These are phyloP conservation scores for Odontarrhena argentea DNA, from an alignment of 345 rosid genomes.

Conservation along the genomic window DNA sequence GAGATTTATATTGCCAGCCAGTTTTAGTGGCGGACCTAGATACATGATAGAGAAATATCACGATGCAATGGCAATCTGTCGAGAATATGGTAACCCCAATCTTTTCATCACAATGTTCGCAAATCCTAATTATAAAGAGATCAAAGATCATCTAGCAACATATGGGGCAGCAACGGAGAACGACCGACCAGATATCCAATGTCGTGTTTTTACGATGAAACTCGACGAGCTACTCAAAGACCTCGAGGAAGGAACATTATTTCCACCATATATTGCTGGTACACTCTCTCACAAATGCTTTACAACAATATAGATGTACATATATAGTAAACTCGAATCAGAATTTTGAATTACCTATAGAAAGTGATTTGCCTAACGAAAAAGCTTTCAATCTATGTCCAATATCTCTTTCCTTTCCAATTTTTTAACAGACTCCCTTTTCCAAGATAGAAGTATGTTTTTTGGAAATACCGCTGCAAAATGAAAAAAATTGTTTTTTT, in stretches of 20 bases:
- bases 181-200: not conserved
- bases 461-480: too few relatives aligned
- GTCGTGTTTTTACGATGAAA: not conserved
- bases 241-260: not conserved
- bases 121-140: not conserved
- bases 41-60: slow-evolving; percentile 12
- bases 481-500: too few relatives aligned
- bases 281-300: too few relatives aligned
- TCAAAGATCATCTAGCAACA: not conserved
- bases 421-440: too few relatives aligned
- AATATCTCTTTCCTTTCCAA: too few relatives aligned
- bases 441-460: too few relatives aligned
- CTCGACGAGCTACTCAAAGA: not conserved
- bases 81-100: not conserved
- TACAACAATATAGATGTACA: too few relatives aligned
- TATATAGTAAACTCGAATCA: too few relatives aligned
- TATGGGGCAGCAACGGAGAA: not conserved
- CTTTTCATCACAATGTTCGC: not conserved
- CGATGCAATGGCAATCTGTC: not conserved
- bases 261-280: not conserved
- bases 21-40: not conserved
- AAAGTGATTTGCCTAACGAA: too few relatives aligned
- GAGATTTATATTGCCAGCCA: not conserved
- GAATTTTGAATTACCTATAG: too few relatives aligned
- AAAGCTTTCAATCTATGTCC: too few relatives aligned